These are phyloP conservation scores for Crucihimalaya himalaica DNA, from an alignment of 345 rosid genomes.

Conservation along the genomic window DNA sequence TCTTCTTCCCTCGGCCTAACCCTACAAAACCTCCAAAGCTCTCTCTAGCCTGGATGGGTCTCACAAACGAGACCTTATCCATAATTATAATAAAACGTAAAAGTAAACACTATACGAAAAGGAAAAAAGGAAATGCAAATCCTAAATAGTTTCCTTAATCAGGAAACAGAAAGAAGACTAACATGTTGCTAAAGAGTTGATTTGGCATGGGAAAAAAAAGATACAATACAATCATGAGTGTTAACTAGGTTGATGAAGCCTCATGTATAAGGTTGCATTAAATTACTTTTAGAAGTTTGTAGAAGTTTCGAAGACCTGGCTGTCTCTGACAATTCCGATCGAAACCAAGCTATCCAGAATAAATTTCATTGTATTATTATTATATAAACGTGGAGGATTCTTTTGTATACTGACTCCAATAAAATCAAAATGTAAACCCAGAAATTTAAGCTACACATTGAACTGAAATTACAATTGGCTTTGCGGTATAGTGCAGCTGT, in stretches of 20 bases:
- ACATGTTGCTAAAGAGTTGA: not conserved
- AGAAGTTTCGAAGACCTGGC: not conserved
- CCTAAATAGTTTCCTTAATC: not conserved
- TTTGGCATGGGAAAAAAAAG: not conserved
- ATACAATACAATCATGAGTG: not conserved
- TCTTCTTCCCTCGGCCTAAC: conserved; percentile 1
- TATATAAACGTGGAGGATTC: not conserved
- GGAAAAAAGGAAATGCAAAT: not conserved
- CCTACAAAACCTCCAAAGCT: conserved; percentile 3
- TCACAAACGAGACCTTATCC: conserved; percentile 3
- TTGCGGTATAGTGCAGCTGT: not conserved
- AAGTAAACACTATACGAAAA: not conserved
- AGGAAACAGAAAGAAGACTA: conserved; percentile 15
- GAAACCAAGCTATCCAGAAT: not conserved
- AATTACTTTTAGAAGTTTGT: not conserved
- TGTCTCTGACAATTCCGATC: not conserved
- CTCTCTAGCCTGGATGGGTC: conserved; percentile 16
- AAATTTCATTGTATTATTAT: not conserved
- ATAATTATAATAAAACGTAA: not conserved
- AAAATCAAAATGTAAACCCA: not conserved
- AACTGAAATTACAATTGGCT: not conserved
- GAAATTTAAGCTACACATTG: not conserved
- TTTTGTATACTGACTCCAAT: not conserved
- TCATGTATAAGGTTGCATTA: conserved; percentile 12
- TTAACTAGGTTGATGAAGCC: conserved; percentile 1